Conservation (phyloP, 225 moss, liverwort and hornwort species). For the Polytrichum formosum region DNA sequence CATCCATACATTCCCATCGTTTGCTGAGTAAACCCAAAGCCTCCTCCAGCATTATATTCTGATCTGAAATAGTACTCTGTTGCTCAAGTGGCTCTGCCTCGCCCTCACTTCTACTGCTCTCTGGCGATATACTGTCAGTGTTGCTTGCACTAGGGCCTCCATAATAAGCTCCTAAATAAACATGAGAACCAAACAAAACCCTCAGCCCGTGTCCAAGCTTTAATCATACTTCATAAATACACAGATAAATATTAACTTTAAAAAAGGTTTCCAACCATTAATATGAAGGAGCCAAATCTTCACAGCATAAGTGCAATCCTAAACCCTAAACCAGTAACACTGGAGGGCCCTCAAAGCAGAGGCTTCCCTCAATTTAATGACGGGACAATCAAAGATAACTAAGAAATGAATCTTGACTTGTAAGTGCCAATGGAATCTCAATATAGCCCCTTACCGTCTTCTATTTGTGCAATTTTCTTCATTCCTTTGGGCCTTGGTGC, state of each 20-base stretch:
- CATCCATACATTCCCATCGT: conserved; percentile 92
- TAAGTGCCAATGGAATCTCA: too few species aligned
- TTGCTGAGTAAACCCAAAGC: conserved; percentile 69
- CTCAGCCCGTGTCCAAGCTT: not conserved
- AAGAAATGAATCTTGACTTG: too few species aligned
- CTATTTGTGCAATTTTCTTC: conserved; percentile 88
- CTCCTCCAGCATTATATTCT: conserved; percentile 82
- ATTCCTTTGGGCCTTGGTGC: conserved; percentile 46
- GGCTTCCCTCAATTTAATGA: too few species aligned
- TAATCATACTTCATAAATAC: too few species aligned
- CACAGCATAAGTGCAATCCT: too few species aligned
- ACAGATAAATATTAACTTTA: too few species aligned
- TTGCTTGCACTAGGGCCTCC: conserved; percentile 39
- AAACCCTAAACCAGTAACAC: too few species aligned
- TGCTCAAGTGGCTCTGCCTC: conserved; percentile 68
- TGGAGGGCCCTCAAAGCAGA: too few species aligned
- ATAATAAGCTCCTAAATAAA: conserved; percentile 41
- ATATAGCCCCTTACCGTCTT: conserved; percentile 43
- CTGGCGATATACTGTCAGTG: conserved; percentile 55
- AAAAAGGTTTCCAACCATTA: too few species aligned
- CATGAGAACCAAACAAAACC: not conserved
- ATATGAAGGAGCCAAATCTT: too few species aligned
- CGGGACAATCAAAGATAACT: too few species aligned
- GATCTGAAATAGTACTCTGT: conserved; percentile 38
- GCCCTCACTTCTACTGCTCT: conserved; percentile 71